Conservation (phyloP, 2,329 filamentous ascomycete species). For the Cytospora piceicola region DNA sequence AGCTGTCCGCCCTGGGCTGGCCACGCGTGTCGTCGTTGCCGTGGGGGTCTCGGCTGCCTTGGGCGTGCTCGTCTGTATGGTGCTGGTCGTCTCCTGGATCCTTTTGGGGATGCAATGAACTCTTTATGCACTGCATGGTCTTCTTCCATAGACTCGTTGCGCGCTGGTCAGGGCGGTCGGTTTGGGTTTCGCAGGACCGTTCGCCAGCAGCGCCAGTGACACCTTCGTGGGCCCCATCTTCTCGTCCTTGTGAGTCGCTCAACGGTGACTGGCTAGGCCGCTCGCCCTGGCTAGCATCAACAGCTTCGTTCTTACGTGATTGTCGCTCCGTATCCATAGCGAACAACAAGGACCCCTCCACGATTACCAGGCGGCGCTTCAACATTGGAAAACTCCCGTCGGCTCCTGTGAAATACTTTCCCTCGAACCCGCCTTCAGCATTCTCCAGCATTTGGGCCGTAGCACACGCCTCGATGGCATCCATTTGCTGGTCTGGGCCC, state of each 20-base stretch:
- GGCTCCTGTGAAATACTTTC: neutral
- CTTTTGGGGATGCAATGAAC: neutral
- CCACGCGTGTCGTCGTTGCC: neutral
- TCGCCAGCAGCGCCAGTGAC: neutral
- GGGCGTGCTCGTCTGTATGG: neutral
- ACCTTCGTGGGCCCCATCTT: too few relatives aligned
- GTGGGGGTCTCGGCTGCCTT: neutral
- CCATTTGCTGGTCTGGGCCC: neutral
- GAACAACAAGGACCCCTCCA: conserved; percentile 1
- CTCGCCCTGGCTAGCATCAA: neutral
- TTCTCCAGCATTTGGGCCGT: neutral
- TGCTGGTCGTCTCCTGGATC: neutral
- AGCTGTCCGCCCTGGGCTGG: neutral
- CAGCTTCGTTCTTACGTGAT: neutral
- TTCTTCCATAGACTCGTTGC: neutral
- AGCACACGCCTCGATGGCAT: neutral
- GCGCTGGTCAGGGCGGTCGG: neutral
- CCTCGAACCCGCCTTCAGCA: neutral
- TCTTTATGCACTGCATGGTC: neutral
- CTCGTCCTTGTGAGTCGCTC: neutral
- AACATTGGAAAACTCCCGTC: neutral
- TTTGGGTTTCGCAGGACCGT: neutral
- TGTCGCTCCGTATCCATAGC: neutral
- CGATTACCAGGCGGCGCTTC: neutral
- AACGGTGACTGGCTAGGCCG: neutral